These are phyloP conservation scores for Pholiota microspora DNA, from an alignment of 768 basidiomycete genomes.

Conservation along the genomic window DNA sequence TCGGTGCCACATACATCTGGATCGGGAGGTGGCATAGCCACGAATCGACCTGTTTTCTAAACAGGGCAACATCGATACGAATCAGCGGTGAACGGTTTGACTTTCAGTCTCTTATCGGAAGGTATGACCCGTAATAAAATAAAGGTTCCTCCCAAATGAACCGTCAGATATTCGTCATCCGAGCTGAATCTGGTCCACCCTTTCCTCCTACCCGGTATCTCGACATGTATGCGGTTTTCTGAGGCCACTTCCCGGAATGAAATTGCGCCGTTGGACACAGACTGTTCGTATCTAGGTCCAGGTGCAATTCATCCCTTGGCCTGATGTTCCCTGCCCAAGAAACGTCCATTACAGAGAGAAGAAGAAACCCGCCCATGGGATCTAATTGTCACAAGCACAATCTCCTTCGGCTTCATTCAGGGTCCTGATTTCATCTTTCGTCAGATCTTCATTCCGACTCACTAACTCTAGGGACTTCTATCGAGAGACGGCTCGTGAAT, in stretches of 20 bases:
- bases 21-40: conserved; percentile 10
- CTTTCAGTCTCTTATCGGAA: conserved; percentile 10
- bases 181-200: background rate
- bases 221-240: conserved; percentile 9
- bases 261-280: conserved; percentile 10
- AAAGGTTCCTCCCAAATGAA: background rate
- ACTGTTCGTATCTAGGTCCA: conserved; percentile 1
- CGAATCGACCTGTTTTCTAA: background rate
- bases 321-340: conserved; percentile 1
- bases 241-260: conserved; percentile 11
- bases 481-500: conserved; percentile 9
- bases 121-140: background rate
- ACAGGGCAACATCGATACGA: conserved; percentile 3
- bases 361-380: background rate
- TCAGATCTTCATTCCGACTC: conserved; percentile 19
- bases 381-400: conserved; percentile 3
- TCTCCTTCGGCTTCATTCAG: conserved; percentile 9
- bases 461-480: conserved; percentile 7
- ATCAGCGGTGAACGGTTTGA: conserved; percentile 8
- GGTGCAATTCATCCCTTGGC: conserved; percentile 1
- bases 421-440: conserved; percentile 12
- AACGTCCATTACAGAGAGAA: conserved; percentile 9
- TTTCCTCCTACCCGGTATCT: conserved; percentile 5
- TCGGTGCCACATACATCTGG: background rate
- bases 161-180: conserved; percentile 5